Evolutionary conservation across 2,329 filamentous ascomycete species (phyloP), one percentile per base, ranked within the genome.

Genomic region (Diaporthe helianthi): DNA sequence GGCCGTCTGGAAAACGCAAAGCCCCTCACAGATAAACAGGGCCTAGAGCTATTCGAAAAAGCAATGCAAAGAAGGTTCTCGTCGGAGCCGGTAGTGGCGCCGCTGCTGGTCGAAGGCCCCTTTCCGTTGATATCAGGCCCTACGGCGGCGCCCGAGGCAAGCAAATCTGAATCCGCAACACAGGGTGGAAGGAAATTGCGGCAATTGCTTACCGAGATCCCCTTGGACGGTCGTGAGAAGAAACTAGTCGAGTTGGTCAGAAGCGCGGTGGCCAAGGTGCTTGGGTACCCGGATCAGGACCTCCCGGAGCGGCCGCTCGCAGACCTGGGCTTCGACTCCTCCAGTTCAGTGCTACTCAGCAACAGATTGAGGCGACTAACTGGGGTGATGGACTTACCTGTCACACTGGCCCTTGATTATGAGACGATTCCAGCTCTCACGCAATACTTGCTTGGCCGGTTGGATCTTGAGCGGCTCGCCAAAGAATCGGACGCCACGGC

Each of bases 321-420:
- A n/a, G 64, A 66, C 0, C 64, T 66, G 12, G 64, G 64, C 5
- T 66, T 54, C 15, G 64, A 66, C 26, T 66, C 64, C 3, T 53
- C 52, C 3, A 53, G 38, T 8, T 53, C 49, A 12, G 38, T 66
- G n/a, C 22, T 58, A n/a, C 51, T 66, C 26, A 53, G 51, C 38
- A 66, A 66, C 13, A 29, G 19, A 13, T 24, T 66, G n/a, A 46
- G 64, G 31, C 31, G 41, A 6, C 9, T 31, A 4, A 55, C 38
- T 22, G 51, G 64, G 17, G 9, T 63, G 2, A 4, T 12, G 5
- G 58, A 63, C 13, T n/a, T 63, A 3, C 58, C 58, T n/a, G 41
- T 63, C 4, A 63, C 58, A 19, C 44, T 63, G 44, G 58, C 58
- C 9, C 29, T 63, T 8, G 58, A 63, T 36, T 13, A 36, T 10